A percentile compares a stretch with the other conserved stretches of the same genome.
These are phyloP conservation scores for Aspergillus quadricinctus DNA, from an alignment of 2,329 filamentous ascomycete species.

Conservation along the genomic window DNA sequence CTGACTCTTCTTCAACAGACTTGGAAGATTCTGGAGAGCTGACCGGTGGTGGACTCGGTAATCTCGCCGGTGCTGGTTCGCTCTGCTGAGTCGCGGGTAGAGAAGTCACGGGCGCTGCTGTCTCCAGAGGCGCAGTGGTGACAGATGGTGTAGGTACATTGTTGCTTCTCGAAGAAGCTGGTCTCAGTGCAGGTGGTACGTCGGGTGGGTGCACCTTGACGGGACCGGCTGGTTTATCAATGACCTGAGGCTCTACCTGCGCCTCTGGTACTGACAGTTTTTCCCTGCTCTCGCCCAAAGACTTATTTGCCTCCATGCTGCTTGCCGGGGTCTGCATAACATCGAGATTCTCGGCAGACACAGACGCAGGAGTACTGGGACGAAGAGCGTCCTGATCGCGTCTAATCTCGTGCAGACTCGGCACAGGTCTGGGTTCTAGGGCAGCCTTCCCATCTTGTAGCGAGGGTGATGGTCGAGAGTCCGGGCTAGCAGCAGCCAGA, in stretches of 20 bases:
- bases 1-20: slow-evolving; percentile 45
- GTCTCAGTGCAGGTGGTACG: slow-evolving; percentile 19
- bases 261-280: slow-evolving; percentile 34
- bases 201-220: slow-evolving; percentile 13
- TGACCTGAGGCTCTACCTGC: slow-evolving; percentile 28
- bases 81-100: slow-evolving; percentile 5
- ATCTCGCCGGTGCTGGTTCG: slow-evolving; percentile 7
- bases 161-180: slow-evolving; percentile 14
- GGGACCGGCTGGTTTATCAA: slow-evolving; percentile 19
- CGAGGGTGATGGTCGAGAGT: slow-evolving; percentile 19
- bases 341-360: slow-evolving; percentile 18
- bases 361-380: slow-evolving; percentile 27
- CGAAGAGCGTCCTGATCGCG: slow-evolving; percentile 25
- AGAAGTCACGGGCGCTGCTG: slow-evolving; percentile 2
- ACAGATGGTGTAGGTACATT: background rate
- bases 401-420: slow-evolving; percentile 15
- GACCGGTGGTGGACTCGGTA: slow-evolving; percentile 8
- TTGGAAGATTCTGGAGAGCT: slow-evolving; percentile 12
- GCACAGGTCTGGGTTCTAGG: slow-evolving; percentile 16
- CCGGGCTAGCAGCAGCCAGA: slow-evolving; percentile 14
- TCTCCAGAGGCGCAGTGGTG: slow-evolving; percentile 7
- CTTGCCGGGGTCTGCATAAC: slow-evolving; percentile 17
- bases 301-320: slow-evolving; percentile 26
- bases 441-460: slow-evolving; percentile 24
- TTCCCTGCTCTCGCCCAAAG: slow-evolving; percentile 26